Base-by-base conservation (phyloP, 306 rosid species). In the Canavalia gladiata region DNA sequence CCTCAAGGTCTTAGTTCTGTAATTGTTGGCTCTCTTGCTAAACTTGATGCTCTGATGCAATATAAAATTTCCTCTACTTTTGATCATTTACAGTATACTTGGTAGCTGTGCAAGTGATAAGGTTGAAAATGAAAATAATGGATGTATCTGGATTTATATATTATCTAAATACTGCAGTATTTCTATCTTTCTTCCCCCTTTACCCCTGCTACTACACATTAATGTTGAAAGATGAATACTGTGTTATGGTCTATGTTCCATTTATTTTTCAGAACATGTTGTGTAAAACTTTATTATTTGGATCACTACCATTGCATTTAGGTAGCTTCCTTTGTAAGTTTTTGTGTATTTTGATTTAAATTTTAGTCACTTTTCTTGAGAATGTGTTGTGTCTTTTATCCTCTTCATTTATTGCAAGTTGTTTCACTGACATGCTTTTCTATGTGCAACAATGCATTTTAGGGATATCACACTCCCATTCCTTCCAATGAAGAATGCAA, bases 401-500 rank as follows among this genome's bases (percentile, higher is more conserved):
- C 18, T 58, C 5, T 46, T 42, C 37, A 29, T 45, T 55, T 8
- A 54, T 28, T 64, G 64, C 66, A 64, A 56, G 67, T 81, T 80
- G 64, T 67, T 81, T 63, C 47, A 67, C 54, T 66, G 73, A 84
- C 59, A 72, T 85, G 42, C 46, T 74, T 71, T 82, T 46, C 50
- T 66, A 72, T 58, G 8, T 82, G 39, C 64, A 79, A 33, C 56
- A 76, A 72, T 87, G 81, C 74, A 74, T 82, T 68, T 25, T 31
- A 90, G 90, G 83, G 57, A 8, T 79, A 41, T 83, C 87, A 8
- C 72, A 68, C 77, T 83, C 75, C 83, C 78, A 77, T 52, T 62
- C 64, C 77, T 49, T 51, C 11, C 33, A 12, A 4, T 75, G 86
- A 51, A 68, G 83, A 84, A 80, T 74, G 77, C 33, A 54, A 58